These are phyloP conservation scores for Xylariomycetidae sp. DNA, from an alignment of 2,329 filamentous ascomycete genomes.

Conservation along the genomic window DNA sequence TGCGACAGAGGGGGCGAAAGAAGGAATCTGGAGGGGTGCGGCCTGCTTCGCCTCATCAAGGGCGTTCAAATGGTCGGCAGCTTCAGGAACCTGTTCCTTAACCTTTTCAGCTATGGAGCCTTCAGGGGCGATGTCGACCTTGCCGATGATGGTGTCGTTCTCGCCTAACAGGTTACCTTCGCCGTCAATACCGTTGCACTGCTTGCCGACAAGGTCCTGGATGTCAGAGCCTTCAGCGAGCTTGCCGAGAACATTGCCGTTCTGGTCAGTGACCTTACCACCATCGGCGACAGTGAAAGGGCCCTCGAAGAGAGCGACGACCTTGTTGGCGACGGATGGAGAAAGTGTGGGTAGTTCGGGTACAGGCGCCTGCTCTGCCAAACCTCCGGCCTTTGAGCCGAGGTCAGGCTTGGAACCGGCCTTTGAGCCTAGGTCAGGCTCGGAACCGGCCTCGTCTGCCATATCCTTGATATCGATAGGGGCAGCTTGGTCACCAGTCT, in stretches of 20 bases:
- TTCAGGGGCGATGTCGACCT: conserved; percentile 49
- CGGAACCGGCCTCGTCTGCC: conserved; percentile 1
- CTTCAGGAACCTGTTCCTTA: conserved; percentile 25
- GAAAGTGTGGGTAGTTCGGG: conserved; percentile 37
- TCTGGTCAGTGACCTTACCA: conserved; percentile 54
- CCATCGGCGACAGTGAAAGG: conserved; percentile 43
- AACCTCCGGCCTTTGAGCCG: conserved; percentile 13
- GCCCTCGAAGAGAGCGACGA: conserved; percentile 44
- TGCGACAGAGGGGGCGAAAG: conserved; percentile 26
- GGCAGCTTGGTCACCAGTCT: conserved; percentile 19
- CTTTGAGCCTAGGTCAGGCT: conserved; percentile 2
- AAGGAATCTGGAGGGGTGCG: conserved; percentile 22
- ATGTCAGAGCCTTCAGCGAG: conserved; percentile 21
- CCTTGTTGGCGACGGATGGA: conserved; percentile 38
- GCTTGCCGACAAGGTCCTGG: conserved; percentile 49
- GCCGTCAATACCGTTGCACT: conserved; percentile 61
- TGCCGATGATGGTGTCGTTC: conserved; percentile 59
- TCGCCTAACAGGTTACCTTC: conserved; percentile 62
- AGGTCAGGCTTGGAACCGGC: conserved; percentile 8
- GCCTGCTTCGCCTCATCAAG: conserved; percentile 29
- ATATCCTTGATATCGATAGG: conserved; percentile 12
- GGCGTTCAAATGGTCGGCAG: conserved; percentile 36
- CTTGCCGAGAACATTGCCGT: conserved; percentile 51
- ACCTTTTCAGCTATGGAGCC: conserved; percentile 29
- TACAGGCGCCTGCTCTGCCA: conserved; percentile 13